These are phyloP conservation scores for Leccinum obscurum DNA, from an alignment of 768 basidiomycete genomes.

Conservation along the genomic window DNA sequence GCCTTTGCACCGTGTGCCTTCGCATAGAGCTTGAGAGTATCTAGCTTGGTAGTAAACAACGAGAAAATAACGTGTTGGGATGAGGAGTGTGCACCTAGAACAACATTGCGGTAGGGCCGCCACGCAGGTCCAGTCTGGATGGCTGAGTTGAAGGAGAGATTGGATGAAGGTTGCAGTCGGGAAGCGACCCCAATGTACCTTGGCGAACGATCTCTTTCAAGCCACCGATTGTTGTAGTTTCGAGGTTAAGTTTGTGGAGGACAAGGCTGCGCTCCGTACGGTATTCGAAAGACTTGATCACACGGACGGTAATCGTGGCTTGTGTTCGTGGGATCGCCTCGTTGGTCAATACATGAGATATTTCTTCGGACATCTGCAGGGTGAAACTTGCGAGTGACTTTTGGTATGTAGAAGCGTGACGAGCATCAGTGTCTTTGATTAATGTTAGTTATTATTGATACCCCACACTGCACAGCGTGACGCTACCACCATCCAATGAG, in stretches of 20 bases:
- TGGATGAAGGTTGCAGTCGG: neutral
- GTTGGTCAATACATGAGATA: conserved; percentile 58
- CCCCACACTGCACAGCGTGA: too few species aligned
- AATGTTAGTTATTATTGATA: too few species aligned
- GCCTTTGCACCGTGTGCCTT: conserved; percentile 96
- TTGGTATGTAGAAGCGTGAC: neutral
- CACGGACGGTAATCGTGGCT: conserved; percentile 85
- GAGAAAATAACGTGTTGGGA: neutral
- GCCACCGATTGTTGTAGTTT: conserved; percentile 70
- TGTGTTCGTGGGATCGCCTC: conserved; percentile 63
- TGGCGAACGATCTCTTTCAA: conserved; percentile 72
- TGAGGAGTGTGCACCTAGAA: conserved; percentile 53
- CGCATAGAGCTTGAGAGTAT: conserved; percentile 93
- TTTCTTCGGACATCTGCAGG: conserved; percentile 33
- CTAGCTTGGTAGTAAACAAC: conserved; percentile 40
- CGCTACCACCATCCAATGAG: conserved; percentile 13
- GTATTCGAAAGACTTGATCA: conserved; percentile 95
- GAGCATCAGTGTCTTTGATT: too few species aligned
- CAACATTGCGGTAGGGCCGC: conserved; percentile 81
- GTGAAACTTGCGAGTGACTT: neutral
- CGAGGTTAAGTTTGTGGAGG: conserved; percentile 78
- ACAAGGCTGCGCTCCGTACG: conserved; percentile 88
- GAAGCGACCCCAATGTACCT: conserved; percentile 44
- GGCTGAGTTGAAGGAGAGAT: conserved; percentile 43
- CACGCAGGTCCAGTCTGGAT: conserved; percentile 74